Conservation (phyloP, 495 filamentous ascomycete species). For the Penicillium steckii region DNA sequence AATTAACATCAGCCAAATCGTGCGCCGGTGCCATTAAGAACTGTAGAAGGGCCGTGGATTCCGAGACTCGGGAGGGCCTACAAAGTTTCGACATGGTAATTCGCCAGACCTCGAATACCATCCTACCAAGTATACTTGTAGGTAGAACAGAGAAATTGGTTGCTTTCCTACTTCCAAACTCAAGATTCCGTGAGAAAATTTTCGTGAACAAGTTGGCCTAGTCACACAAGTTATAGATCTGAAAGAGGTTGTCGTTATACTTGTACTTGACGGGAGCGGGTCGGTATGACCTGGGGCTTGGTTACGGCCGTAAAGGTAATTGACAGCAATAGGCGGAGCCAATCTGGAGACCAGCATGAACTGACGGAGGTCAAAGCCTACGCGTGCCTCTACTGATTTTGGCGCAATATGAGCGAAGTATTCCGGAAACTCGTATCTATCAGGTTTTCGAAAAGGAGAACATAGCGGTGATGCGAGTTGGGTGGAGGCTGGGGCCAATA, state of each 20-base stretch:
- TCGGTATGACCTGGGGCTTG: slow-evolving; percentile 2
- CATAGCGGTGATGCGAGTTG: slow-evolving; percentile 34
- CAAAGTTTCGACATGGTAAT: too few relatives aligned
- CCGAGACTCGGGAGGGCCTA: too few relatives aligned
- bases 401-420: slow-evolving; percentile 33
- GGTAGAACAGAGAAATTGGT: too few relatives aligned
- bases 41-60: too few relatives aligned
- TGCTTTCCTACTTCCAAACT: background rate
- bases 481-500: slow-evolving; percentile 35
- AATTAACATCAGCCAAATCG: too few relatives aligned
- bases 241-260: slow-evolving; percentile 27
- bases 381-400: slow-evolving; percentile 18
- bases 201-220: too few relatives aligned
- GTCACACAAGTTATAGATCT: slow-evolving; percentile 12
- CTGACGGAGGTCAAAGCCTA: slow-evolving; percentile 30
- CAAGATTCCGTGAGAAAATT: too few relatives aligned
- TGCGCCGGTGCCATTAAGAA: too few relatives aligned
- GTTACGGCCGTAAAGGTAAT: slow-evolving; percentile 36
- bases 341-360: slow-evolving; percentile 32
- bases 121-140: too few relatives aligned
- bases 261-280: background rate
- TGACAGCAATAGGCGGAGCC: slow-evolving; percentile 28
- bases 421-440: slow-evolving; percentile 24
- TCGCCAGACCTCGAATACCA: too few relatives aligned
- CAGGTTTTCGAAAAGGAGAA: slow-evolving; percentile 36